Evolutionary conservation across 352 stramenopile genomes (phyloP), one percentile per base, ranked within the genome.

Genomic region (Globisporangium cystogenes): DNA sequence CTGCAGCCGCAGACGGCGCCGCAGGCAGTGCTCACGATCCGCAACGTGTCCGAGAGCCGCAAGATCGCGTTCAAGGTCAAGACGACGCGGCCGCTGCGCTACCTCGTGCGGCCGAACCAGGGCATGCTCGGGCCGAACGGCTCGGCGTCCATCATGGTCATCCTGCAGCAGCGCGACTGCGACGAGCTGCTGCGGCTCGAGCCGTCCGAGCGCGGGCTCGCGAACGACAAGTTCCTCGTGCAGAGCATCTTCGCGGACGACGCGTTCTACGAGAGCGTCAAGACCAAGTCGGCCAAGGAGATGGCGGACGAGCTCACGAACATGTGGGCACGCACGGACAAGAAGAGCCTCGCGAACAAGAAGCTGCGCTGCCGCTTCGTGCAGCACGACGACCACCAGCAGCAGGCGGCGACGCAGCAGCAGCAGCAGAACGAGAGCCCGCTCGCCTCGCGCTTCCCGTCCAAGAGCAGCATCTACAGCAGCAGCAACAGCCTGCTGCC

Each of bases 31-130:
- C 55, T 95, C 51, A 90, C 74, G 49, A 93, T 95, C 61, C 77
- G 80, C 53, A 95, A 95, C 59, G 76, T 86, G 52, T 86, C 82
- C 56, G 76, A 86, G 47, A 60, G 70, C 43, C 82, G 82, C 37
- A 90, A 92, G 62, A 85, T 95, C 60, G 84, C 84, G 55, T 95
- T 95, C 59, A 95, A 95, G 55, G 84, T 95, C 27, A 95, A 95
- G 72, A 95, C 84, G 37, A 95, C 84, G 58, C 82, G 85, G 23
- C 85, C 85, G 26, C 57, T 93, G 65, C 81, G 85, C n/a, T 95
- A 95, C 63, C 62, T 95, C n/a, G 85, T 95, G 70, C 85, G 85
- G 5, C 85, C 85, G 37, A 95, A 95, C 62, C 85, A 95, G 57
- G 85, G 85, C 27, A 80, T 95, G 48, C 64, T 95, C 14, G 76